phyloP scores from a whole-genome alignment of 2,329 filamentous ascomycete genomes.

The Biscogniauxia mediterranea region DNA sequence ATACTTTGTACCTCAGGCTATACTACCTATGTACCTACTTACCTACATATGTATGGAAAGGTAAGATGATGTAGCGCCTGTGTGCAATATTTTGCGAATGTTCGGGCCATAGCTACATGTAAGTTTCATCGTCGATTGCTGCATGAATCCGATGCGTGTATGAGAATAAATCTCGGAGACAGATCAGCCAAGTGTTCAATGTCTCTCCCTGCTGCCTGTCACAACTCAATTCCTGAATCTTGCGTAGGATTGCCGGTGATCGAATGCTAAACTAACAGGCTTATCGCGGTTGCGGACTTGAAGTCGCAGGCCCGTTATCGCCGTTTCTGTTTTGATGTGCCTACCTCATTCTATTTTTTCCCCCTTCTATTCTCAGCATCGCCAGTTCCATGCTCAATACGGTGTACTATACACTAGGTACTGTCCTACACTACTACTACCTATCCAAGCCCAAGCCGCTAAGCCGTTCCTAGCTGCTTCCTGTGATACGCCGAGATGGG shows the following conservation, averaged over 20 bases:
- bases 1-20: not conserved
- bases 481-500: slow-evolving; percentile 6
- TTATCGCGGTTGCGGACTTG: not conserved
- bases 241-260: not conserved
- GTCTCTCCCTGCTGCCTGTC: not conserved
- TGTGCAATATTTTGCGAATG: not conserved
- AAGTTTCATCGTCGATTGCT: no score
- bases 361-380: not conserved
- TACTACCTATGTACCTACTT: not conserved
- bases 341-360: not conserved
- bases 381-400: not conserved
- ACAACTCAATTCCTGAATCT: not conserved
- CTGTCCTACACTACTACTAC: not conserved
- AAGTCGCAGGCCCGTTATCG: no score
- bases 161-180: no score
- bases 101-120: not conserved
- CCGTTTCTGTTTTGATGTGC: not conserved
- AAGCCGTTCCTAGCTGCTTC: slow-evolving; percentile 5
- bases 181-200: no score
- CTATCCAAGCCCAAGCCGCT: slow-evolving; percentile 2
- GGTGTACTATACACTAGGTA: not conserved
- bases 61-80: not conserved
- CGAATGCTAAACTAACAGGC: not conserved
- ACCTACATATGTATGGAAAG: not conserved
- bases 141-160: no score